Percentiles rank a stretch among this genome's conserved stretches.
Conservation (phyloP, 208 protist species). For the Entamoeba dispar region DNA sequence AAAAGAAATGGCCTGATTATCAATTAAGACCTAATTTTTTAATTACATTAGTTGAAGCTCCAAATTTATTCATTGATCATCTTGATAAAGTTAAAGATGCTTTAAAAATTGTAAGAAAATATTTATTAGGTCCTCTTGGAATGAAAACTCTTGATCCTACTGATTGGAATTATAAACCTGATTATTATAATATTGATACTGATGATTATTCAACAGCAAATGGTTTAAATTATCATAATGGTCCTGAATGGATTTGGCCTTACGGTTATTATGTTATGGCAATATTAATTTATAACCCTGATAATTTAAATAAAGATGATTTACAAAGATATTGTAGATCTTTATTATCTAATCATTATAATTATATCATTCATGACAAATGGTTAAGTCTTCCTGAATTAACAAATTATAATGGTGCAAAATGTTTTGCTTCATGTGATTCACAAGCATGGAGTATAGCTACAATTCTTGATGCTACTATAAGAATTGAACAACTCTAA, state of each 20-base stretch:
- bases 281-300: neutral
- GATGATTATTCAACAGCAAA: conserved; percentile 22
- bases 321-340: neutral
- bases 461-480: neutral
- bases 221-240: conserved; percentile 54
- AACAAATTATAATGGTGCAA: conserved; percentile 2
- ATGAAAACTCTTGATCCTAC: conserved; percentile 44
- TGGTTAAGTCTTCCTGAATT: conserved; percentile 14
- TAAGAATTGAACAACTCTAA: neutral
- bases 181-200: conserved; percentile 40
- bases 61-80: neutral
- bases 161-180: conserved; percentile 27
- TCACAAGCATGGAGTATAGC: conserved; percentile 19
- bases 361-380: neutral
- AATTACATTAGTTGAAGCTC: conserved; percentile 40
- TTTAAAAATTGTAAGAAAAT: neutral
- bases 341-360: neutral
- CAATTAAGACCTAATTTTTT: conserved; percentile 42
- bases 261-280: neutral
- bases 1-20: conserved; percentile 30
- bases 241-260: conserved; percentile 30
- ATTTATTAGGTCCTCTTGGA: conserved; percentile 32
- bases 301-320: neutral
- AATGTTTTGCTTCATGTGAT: conserved; percentile 12
- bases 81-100: conserved; percentile 10